Evolutionary conservation across 2,329 filamentous ascomycete species (phyloP), one percentile per base, ranked within the genome.

Genomic region (Incumbomyces lentus): DNA sequence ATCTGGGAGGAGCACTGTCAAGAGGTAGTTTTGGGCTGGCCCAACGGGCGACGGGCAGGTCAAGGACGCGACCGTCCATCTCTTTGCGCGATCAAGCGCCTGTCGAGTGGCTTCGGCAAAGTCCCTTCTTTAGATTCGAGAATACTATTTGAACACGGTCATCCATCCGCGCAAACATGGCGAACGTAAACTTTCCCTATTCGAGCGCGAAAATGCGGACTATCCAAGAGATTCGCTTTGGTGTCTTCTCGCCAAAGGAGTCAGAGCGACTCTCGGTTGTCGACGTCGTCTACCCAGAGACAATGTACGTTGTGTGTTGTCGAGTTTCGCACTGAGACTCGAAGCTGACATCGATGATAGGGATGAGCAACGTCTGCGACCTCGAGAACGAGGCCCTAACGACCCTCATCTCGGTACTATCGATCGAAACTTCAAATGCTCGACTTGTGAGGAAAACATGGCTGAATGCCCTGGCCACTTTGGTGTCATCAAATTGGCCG

Each of bases 211-310:
- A 89, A 68, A 78, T 96, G 78, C 90, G 92, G 75, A 94, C 85
- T 57, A 89, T 98, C 61, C 84, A 95, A 76, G 93, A 98, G 76
- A 95, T 98, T 60, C 93, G 98, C 75, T 98, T 98, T 64, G 92
- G 92, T 63, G 79, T 98, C 64, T 79, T 98, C 68, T 94, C 92
- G 31, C 92, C 92, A 19, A 92, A 98, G 66, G 93, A 98, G 73
- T 95, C 96, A 69, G 96, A 98, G 75, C 89, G 84, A 61, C 93
- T 96, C 87, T 95, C 89, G 69, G 90, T 96, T 54, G 85, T 82
- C 58, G 86, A 95, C 66, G 90, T 98, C 64, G 78, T 92, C 66
- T 96, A 95, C 64, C 89, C 92, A n/a, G 92, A 98, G 73, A 96
- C 92, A 22, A 95, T 98, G 92, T 74, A 57, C 50, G 55, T 57